Conservation (phyloP, 1,284 basidiomycete genomes). For the Filobasidium uniguttulatum region DNA sequence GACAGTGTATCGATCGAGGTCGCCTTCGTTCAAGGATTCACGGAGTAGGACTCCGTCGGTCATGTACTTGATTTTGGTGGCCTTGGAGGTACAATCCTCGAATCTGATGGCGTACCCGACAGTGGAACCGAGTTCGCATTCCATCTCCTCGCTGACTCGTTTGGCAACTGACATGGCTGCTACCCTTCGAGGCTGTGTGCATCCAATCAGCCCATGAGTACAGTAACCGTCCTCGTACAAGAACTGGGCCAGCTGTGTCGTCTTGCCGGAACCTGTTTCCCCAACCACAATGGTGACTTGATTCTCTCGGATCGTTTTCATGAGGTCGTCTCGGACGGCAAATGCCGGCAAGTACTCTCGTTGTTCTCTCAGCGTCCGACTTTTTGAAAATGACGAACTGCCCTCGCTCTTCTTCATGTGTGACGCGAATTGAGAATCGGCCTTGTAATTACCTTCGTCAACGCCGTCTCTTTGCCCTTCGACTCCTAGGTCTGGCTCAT, state of each 20-base stretch:
- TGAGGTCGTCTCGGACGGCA: conserved; percentile 86
- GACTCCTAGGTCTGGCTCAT: conserved; percentile 52
- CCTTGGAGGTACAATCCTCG: conserved; percentile 83
- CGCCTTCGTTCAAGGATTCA: conserved; percentile 90
- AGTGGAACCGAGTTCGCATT: conserved; percentile 69
- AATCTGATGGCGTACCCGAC: conserved; percentile 98
- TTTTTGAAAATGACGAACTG: conserved; percentile 68
- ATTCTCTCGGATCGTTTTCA: conserved; percentile 83
- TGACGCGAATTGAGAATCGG: conserved; percentile 88
- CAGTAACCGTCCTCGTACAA: conserved; percentile 94
- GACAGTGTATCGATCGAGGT: conserved; percentile 85
- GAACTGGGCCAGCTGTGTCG: conserved; percentile 82
- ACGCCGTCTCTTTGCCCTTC: conserved; percentile 49
- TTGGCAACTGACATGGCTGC: conserved; percentile 98
- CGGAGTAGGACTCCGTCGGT: conserved; percentile 92
- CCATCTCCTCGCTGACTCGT: conserved; percentile 88
- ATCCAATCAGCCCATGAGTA: conserved; percentile 72
- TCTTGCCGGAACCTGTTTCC: conserved; percentile 91
- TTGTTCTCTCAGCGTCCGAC: conserved; percentile 80
- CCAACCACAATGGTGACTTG: conserved; percentile 92
- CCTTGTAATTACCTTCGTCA: conserved; percentile 64
- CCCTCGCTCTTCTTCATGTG: conserved; percentile 71
- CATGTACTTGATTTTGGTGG: conserved; percentile 97
- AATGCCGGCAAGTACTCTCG: conserved; percentile 95
- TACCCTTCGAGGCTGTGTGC: conserved; percentile 91